Evolutionary conservation across 345 rosid genomes (phyloP).

Genomic region (Erysimum cheiranthoides): DNA sequence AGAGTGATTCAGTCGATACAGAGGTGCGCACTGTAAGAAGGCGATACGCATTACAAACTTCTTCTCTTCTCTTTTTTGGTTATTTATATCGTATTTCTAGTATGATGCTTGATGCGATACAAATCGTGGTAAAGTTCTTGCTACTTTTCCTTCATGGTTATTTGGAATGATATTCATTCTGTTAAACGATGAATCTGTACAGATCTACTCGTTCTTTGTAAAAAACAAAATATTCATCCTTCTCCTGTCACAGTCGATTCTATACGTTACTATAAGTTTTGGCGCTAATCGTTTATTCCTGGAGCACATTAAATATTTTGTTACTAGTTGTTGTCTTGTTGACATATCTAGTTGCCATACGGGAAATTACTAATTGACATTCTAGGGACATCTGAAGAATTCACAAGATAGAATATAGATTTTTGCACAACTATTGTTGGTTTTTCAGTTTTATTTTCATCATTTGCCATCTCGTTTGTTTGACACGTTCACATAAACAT

Average conservation of each 20-base stretch:
- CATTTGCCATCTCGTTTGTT: constrained; percentile 6
- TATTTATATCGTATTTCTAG: not conserved
- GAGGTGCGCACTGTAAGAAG: constrained; percentile 18
- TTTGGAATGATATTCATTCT: constrained; percentile 18
- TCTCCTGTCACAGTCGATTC: not conserved
- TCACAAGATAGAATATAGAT: not conserved
- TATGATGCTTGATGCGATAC: constrained; percentile 22
- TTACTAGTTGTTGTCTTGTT: not conserved
- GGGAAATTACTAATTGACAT: not conserved
- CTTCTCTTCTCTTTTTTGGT: not conserved
- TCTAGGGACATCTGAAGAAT: not conserved
- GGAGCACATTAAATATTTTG: not conserved
- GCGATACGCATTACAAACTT: constrained; percentile 9
- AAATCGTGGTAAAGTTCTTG: constrained; percentile 22
- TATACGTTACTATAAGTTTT: not conserved
- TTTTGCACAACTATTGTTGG: not conserved
- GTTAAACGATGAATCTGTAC: constrained; percentile 29
- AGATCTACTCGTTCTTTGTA: constrained; percentile 22
- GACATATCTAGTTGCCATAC: no score
- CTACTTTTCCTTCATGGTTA: not conserved
- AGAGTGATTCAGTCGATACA: not conserved
- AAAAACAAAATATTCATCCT: not conserved
- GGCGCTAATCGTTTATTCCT: not conserved
- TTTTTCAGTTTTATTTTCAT: not conserved
- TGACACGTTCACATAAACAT: constrained; percentile 7